phyloP scores from a whole-genome alignment of 495 filamentous ascomycete genomes.

The Neurospora sp. region DNA sequence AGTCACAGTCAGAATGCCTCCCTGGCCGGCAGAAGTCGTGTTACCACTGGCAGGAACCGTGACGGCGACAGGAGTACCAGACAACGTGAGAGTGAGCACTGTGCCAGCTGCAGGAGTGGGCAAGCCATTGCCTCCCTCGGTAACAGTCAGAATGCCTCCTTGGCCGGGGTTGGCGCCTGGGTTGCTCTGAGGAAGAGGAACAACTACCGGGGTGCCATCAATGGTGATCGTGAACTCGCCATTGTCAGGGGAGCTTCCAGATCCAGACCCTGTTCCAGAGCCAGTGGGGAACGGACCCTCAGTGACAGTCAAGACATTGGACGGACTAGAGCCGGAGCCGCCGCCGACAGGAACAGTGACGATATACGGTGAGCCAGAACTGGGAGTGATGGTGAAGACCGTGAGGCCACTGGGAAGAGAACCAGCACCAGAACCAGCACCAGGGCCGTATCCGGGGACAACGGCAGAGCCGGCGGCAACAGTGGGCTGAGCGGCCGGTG shows the following conservation, averaged over 20 bases:
- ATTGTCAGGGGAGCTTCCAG: neutral
- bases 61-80: too few species aligned
- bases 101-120: too few species aligned
- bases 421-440: neutral
- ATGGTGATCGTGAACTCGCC: neutral
- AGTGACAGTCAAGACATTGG: neutral
- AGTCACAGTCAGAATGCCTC: neutral
- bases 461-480: neutral
- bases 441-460: neutral
- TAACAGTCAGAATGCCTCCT: neutral
- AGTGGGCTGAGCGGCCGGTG: neutral
- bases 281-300: neutral
- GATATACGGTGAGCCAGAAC: slow-evolving; percentile 6
- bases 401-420: neutral
- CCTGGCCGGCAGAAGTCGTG: neutral
- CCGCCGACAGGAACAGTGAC: slow-evolving; percentile 4
- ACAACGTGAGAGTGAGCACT: too few species aligned
- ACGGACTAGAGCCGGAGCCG: neutral
- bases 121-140: too few species aligned
- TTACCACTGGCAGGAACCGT: too few species aligned
- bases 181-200: neutral
- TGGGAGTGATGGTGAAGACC: slow-evolving; percentile 8
- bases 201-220: neutral
- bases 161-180: neutral
- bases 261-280: neutral